phyloP scores from a whole-genome alignment of 2,329 filamentous ascomycete species.

The Immersiporthe knoxdaviesiana region DNA sequence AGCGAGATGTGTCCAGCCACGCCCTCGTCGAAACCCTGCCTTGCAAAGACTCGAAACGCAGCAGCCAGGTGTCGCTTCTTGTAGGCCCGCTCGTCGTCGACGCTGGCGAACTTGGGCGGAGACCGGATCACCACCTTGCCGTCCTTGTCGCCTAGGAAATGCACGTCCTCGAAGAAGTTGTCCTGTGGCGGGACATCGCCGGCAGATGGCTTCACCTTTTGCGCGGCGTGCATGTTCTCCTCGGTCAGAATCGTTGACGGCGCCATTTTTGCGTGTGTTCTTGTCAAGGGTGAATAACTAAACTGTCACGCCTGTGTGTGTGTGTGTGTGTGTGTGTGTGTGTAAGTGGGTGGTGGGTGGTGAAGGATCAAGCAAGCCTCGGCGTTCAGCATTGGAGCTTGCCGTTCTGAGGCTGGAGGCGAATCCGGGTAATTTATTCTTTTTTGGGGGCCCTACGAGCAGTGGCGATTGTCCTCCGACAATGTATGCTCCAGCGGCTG shows the following conservation, averaged over 20 bases:
- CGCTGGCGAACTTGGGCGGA: constrained; percentile 17
- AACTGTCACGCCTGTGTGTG: no score
- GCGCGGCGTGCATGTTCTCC: neutral
- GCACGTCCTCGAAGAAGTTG: constrained; percentile 5
- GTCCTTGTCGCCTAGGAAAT: constrained; percentile 4
- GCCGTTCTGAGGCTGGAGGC: no score
- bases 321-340: no score
- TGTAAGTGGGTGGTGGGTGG: no score
- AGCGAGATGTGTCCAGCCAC: constrained; percentile 64
- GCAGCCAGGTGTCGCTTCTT: constrained; percentile 52
- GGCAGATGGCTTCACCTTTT: neutral
- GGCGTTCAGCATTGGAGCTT: no score
- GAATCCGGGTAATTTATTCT: neutral
- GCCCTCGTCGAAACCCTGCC: constrained; percentile 62
- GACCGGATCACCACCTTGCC: constrained; percentile 9
- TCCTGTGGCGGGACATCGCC: neutral
- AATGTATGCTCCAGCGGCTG: neutral
- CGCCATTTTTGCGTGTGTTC: neutral
- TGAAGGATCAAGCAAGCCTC: no score
- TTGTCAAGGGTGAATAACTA: neutral
- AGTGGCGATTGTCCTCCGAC: neutral
- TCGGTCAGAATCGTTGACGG: neutral
- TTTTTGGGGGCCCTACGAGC: neutral
- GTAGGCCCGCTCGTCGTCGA: constrained; percentile 24
- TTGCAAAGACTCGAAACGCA: constrained; percentile 62